Conservation (phyloP, 78 protist genomes). For the Dictyostelium capitatum region DNA sequence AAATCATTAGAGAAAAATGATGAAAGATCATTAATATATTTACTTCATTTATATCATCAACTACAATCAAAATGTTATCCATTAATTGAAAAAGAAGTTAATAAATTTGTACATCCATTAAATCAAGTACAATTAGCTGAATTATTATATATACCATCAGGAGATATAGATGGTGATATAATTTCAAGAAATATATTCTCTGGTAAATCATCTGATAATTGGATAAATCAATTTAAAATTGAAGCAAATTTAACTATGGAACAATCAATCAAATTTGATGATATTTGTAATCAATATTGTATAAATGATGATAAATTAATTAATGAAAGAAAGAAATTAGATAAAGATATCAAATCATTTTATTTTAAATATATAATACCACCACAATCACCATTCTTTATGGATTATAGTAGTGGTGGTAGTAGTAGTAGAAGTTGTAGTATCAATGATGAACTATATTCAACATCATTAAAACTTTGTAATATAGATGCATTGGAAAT, state of each 20-base stretch:
- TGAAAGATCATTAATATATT: conserved; percentile 6
- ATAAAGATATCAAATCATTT: background rate
- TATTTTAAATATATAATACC: background rate
- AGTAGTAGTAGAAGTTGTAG: too few species aligned
- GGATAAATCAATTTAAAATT: background rate
- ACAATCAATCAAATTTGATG: background rate
- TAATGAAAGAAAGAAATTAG: background rate
- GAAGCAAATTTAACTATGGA: background rate
- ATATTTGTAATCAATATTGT: background rate
- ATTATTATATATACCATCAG: background rate
- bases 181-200: too few species aligned
- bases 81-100: background rate
- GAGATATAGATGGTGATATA: background rate
- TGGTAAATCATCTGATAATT: background rate
- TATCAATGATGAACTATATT: background rate
- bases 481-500: background rate
- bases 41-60: background rate
- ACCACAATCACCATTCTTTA: too few species aligned
- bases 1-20: background rate
- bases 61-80: background rate
- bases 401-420: too few species aligned
- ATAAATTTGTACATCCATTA: background rate
- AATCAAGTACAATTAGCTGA: background rate
- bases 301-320: background rate
- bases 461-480: background rate